phyloP scores from a whole-genome alignment of 768 basidiomycete genomes.

The Rhodotorula babjevae region DNA sequence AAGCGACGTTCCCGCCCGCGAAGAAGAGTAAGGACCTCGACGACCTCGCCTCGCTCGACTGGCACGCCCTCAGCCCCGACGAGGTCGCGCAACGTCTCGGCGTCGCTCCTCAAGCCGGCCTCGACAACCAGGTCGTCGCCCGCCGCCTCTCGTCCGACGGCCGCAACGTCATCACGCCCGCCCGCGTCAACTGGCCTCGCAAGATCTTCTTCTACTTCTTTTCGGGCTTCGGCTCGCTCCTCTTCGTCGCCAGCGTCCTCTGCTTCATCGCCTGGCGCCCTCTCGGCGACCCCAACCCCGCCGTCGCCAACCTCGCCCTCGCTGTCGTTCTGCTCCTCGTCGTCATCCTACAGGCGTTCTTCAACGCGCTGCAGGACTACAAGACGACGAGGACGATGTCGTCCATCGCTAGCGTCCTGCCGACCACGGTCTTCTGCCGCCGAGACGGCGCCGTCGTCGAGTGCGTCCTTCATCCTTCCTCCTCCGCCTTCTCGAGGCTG shows the following conservation, averaged over 20 bases:
- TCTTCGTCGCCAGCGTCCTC: conserved; percentile 57
- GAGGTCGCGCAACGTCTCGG: conserved; percentile 53
- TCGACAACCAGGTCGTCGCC: conserved; percentile 54
- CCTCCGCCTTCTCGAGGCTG: too few species aligned
- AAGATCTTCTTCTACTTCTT: conserved; percentile 57
- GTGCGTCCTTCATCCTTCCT: background rate
- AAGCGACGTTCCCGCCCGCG: conserved; percentile 12
- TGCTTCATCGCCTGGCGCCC: conserved; percentile 62
- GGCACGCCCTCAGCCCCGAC: conserved; percentile 52
- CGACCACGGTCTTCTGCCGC: conserved; percentile 45
- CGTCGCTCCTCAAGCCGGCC: conserved; percentile 52
- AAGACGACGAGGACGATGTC: conserved; percentile 60
- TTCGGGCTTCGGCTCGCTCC: conserved; percentile 59
- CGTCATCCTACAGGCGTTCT: conserved; percentile 42
- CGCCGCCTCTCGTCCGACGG: conserved; percentile 54
- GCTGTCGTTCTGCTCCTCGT: conserved; percentile 57
- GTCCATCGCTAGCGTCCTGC: conserved; percentile 53
- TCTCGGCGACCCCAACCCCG: conserved; percentile 57
- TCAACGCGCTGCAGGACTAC: conserved; percentile 51
- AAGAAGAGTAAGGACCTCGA: background rate
- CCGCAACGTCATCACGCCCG: conserved; percentile 55
- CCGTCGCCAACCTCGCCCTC: conserved; percentile 58
- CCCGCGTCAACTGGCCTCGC: conserved; percentile 52
- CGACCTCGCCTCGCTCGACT: conserved; percentile 52
- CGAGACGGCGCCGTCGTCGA: conserved; percentile 40